Evolutionary conservation across 805 yeast species (phyloP).

Genomic region (Spathaspora girioi): DNA sequence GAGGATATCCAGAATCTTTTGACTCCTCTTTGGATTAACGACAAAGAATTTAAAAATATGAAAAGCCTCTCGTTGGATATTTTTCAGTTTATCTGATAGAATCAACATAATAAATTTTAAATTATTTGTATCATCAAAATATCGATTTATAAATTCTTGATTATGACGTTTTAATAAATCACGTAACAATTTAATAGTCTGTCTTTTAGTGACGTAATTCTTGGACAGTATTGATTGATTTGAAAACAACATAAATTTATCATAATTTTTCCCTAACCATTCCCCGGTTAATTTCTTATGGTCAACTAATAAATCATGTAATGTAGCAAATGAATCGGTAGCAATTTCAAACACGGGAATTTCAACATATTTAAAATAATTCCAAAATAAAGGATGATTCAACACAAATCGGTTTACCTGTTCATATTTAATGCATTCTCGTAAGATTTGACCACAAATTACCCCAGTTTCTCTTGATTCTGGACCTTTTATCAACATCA

Average conservation of each 20-base stretch:
- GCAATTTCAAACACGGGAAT: slow-evolving; percentile 82
- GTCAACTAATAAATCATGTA: slow-evolving; percentile 61
- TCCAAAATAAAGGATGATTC: slow-evolving; percentile 68
- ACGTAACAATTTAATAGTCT: slow-evolving; percentile 72
- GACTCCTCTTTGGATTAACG: slow-evolving; percentile 91
- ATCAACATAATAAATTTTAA: slow-evolving; percentile 83
- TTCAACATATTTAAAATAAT: slow-evolving; percentile 73
- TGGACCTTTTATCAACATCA: slow-evolving; percentile 63
- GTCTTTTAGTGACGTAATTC: slow-evolving; percentile 91
- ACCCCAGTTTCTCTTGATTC: slow-evolving; percentile 71
- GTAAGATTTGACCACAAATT: slow-evolving; percentile 69
- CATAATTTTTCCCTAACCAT: slow-evolving; percentile 60
- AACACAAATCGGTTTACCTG: slow-evolving; percentile 53
- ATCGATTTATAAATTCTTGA: slow-evolving; percentile 66
- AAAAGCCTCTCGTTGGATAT: slow-evolving; percentile 86
- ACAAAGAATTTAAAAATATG: slow-evolving; percentile 91
- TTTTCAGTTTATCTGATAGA: slow-evolving; percentile 83
- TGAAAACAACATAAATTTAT: slow-evolving; percentile 55
- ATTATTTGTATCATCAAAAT: slow-evolving; percentile 78
- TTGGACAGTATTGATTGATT: slow-evolving; percentile 70
- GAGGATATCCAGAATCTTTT: slow-evolving; percentile 74
- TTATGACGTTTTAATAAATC: slow-evolving; percentile 71
- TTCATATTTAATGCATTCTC: slow-evolving; percentile 84
- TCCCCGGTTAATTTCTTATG: slow-evolving; percentile 70
- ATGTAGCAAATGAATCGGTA: slow-evolving; percentile 81